Base-by-base conservation (phyloP, 2,329 filamentous ascomycete genomes). In the Botrytis aclada region DNA sequence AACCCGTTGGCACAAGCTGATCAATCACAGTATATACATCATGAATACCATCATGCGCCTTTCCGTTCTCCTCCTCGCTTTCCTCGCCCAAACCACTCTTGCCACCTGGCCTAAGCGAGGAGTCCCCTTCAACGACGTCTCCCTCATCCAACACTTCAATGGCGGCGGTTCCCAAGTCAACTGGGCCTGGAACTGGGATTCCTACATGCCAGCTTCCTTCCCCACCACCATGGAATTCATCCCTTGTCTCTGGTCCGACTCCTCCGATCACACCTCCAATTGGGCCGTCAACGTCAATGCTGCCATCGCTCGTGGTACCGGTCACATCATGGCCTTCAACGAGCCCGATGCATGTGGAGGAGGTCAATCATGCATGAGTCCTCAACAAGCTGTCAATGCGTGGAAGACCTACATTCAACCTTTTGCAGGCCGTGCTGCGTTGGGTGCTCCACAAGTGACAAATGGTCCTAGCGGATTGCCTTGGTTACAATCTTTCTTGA, bases 161-260 rank as follows among this genome's bases (percentile, higher is more conserved):
- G 75, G 58, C 20, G 54, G 29, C 10, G 74, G 74, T 32, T 69
- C 72, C 22, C 71, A 77, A 65, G 73, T 76, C 14, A 72, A 71
- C 16, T 93, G 90, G 88, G 86, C 83, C 58, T 92, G 91, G 85
- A 92, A 92, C 86, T 93, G 91, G 91, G 88, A 82, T 69, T 85
- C 86, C 58, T 75, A 73, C 25, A 79, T 84, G 71, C 81, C 83
- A 74, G 80, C 83, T 72, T 82, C 84, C 29, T 77, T 79, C 20
- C 83, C 85, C n/a, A 79, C 80, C 41, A 79, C 79, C 71, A 79
- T 89, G 78, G 83, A 86, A 78, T 94, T 85, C 83, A 85, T 92
- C 72, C 92, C 92, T 74, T 92, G 88, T 83, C 86, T 92, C 47
- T 92, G 88, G 89, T 65, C 69, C 16, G 81, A 85, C 71, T 77